Evolutionary conservation across 2,329 filamentous ascomycete species (phyloP).

Genomic region (Aspergillus candidus): DNA sequence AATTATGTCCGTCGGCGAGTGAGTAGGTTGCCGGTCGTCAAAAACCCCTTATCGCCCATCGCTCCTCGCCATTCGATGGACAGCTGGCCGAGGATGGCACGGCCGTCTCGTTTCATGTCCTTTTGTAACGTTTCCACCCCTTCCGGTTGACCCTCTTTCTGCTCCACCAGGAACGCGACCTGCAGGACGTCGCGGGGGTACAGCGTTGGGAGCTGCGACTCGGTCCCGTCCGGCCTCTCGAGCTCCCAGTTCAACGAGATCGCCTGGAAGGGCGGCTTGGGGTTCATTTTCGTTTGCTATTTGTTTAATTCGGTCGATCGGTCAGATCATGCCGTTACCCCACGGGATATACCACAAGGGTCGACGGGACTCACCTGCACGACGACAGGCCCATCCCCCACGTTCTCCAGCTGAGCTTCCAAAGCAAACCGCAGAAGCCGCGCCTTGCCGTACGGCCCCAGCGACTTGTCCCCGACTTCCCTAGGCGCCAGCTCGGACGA

Average conservation of each 20-base stretch:
- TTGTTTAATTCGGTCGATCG: neutral
- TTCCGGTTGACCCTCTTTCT: constrained; percentile 44
- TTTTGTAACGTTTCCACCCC: constrained; percentile 47
- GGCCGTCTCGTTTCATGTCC: constrained; percentile 45
- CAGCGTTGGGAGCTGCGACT: constrained; percentile 42
- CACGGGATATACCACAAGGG: too few species aligned
- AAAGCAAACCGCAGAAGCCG: constrained; percentile 59
- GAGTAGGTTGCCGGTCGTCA: constrained; percentile 76
- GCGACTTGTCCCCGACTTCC: constrained; percentile 40
- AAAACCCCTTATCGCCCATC: constrained; percentile 81
- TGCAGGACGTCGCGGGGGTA: constrained; percentile 60
- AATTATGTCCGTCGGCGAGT: constrained; percentile 36
- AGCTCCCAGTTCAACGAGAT: constrained; percentile 52
- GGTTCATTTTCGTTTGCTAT: constrained; percentile 44
- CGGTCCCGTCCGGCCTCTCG: constrained; percentile 25
- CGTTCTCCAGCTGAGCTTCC: constrained; percentile 94
- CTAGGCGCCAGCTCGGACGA: constrained; percentile 56
- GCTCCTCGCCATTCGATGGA: constrained; percentile 82
- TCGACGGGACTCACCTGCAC: constrained; percentile 53
- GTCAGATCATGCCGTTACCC: too few species aligned
- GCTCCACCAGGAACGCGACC: constrained; percentile 57
- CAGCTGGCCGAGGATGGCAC: constrained; percentile 69
- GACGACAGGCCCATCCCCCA: constrained; percentile 74
- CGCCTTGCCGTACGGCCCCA: constrained; percentile 40
- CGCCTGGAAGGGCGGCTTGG: constrained; percentile 49